phyloP scores from a whole-genome alignment of 1,284 basidiomycete genomes.

The Agaricales sp. region DNA sequence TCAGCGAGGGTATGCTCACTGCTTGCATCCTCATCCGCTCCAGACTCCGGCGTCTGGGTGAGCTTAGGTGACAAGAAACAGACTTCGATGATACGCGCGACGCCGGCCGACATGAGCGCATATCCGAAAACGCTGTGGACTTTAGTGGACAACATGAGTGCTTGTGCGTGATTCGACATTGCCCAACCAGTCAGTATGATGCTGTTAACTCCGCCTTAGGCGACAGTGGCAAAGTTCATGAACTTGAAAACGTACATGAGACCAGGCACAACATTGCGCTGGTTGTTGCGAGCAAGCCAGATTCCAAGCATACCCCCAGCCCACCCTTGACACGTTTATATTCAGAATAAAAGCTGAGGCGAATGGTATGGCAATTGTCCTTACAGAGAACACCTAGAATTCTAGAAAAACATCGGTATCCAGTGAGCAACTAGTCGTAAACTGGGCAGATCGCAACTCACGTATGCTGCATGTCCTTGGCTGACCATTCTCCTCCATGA shows the following conservation, averaged over 20 bases:
- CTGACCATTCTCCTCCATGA: conserved; percentile 71
- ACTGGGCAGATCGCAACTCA: conserved; percentile 22
- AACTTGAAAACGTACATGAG: conserved; percentile 49
- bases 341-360: conserved; percentile 4
- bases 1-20: conserved; percentile 61
- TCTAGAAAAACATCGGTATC: conserved; percentile 16
- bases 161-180: conserved; percentile 88
- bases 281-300: conserved; percentile 75
- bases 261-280: conserved; percentile 76
- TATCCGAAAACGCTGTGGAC: conserved; percentile 82
- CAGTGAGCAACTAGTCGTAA: neutral
- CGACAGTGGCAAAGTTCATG: conserved; percentile 2
- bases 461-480: conserved; percentile 95
- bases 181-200: conserved; percentile 91
- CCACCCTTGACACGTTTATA: conserved; percentile 56
- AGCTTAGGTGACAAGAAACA: conserved; percentile 56
- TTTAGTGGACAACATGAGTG: conserved; percentile 75
- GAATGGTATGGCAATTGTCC: conserved; percentile 12
- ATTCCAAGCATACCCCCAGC: conserved; percentile 85
- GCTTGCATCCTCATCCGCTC: conserved; percentile 32
- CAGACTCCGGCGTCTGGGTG: conserved; percentile 16
- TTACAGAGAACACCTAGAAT: conserved; percentile 54
- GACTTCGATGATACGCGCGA: conserved; percentile 78
- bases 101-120: conserved; percentile 79
- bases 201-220: conserved; percentile 25